Evolutionary conservation across 2,329 filamentous ascomycete genomes (phyloP), one percentile per base, ranked within the genome.

Genomic region (Sphaceloma murrayae): DNA sequence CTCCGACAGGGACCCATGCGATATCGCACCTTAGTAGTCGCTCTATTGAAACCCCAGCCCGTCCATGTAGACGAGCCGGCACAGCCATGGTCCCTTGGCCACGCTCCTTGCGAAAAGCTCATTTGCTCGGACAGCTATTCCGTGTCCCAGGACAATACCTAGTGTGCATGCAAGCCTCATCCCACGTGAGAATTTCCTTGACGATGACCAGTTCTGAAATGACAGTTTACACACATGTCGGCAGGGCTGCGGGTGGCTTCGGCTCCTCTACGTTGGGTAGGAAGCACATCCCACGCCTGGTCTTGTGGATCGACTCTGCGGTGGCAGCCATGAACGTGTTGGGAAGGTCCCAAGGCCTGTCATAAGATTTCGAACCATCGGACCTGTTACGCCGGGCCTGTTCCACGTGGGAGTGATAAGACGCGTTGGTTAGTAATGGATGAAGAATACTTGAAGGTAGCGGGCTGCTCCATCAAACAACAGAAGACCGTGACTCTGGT

Each of bases 141-240:
- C 13, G 7, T 8, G 13, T 29, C 24, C 24, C 36, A 30, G 36
- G n/a, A 29, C n/a, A 27, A 29, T 3, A 4, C 26, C 30, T 29
- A 29, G 22, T 30, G 13, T 13, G 7, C 11, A n/a, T 14, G 13
- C 22, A 27, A 29, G 36, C 13, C 36, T 16, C 24, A 14, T 30
- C 24, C 36, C 36, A 40, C 34, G 34, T 38, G 34, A 38, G 34
- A 38, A 38, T 22, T n/a, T n/a, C n/a, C n/a, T n/a, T n/a, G n/a
- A n/a, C n/a, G n/a, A n/a, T n/a, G n/a, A n/a, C n/a, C n/a, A n/a
- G n/a, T n/a, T n/a, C n/a, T n/a, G n/a, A n/a, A n/a, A n/a, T n/a
- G n/a, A n/a, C n/a, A n/a, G n/a, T n/a, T n/a, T n/a, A n/a, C n/a
- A n/a, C n/a, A n/a, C n/a, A n/a, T n/a, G n/a, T n/a, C n/a, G n/a